phyloP scores from a whole-genome alignment of 306 rosid species.

The Potentilla sterilis region DNA sequence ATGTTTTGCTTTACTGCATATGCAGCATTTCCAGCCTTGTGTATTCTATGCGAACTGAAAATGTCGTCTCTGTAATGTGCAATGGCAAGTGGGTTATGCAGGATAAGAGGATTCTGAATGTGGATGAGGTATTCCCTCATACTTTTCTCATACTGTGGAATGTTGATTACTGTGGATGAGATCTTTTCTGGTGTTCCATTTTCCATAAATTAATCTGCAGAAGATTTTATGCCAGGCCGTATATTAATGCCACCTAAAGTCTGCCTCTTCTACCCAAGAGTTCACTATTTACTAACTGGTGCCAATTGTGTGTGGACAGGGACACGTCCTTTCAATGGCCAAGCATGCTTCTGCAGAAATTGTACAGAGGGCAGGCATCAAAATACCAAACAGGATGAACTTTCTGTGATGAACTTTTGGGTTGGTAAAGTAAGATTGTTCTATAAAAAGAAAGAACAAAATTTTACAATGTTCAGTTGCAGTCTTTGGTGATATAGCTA shows the following conservation, averaged over 20 bases:
- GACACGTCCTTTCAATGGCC: slow-evolving; percentile 56
- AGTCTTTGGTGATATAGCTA: not conserved
- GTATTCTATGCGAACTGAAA: slow-evolving; percentile 79
- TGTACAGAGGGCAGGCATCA: slow-evolving; percentile 69
- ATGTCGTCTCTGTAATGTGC: slow-evolving; percentile 76
- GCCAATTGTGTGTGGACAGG: slow-evolving; percentile 41
- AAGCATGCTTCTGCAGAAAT: slow-evolving; percentile 56
- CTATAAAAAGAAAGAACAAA: not conserved
- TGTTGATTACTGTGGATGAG: not conserved
- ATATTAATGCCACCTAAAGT: not conserved
- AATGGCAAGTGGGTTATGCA: slow-evolving; percentile 85
- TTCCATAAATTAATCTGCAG: not conserved
- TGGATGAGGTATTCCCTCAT: slow-evolving; percentile 57
- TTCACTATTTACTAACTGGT: slow-evolving; percentile 15
- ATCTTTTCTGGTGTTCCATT: not conserved
- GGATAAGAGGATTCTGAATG: slow-evolving; percentile 65
- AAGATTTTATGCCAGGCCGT: not conserved
- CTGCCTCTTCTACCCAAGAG: not conserved
- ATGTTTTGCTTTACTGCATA: slow-evolving; percentile 17
- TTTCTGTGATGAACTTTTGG: slow-evolving; percentile 32
- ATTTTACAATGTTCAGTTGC: not conserved
- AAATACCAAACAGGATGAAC: slow-evolving; percentile 65
- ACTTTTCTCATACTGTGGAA: not conserved
- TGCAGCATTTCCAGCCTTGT: slow-evolving; percentile 84
- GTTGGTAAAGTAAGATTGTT: not conserved